phyloP scores from a whole-genome alignment of 805 yeast genomes.

The Komagataella populi region DNA sequence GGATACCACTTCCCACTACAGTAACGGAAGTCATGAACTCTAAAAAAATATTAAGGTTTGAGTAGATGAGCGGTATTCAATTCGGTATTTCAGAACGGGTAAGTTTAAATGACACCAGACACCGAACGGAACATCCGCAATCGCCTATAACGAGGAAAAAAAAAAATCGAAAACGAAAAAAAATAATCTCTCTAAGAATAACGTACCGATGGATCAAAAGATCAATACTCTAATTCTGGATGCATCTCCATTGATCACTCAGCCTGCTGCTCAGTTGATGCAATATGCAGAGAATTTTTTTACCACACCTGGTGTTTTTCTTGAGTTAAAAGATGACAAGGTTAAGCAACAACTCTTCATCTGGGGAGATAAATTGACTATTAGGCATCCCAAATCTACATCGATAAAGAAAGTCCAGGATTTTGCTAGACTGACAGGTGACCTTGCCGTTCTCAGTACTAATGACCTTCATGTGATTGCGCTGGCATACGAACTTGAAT shows the following conservation, averaged over 20 bases:
- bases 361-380: conserved; percentile 62
- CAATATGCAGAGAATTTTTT: conserved; percentile 58
- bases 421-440: conserved; percentile 86
- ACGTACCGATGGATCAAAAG: background rate
- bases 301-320: conserved; percentile 86
- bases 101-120: background rate
- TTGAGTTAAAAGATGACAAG: conserved; percentile 77
- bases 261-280: conserved; percentile 60
- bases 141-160: background rate
- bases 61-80: background rate
- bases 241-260: conserved; percentile 91
- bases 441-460: conserved; percentile 70
- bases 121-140: background rate
- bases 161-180: background rate
- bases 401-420: conserved; percentile 52
- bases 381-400: conserved; percentile 66
- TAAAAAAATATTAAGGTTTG: too few relatives aligned
- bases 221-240: conserved; percentile 61
- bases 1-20: conserved; percentile 45
- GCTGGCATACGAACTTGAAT: conserved; percentile 75
- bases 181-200: background rate
- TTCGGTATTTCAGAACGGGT: background rate
- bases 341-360: conserved; percentile 66
- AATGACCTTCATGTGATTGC: conserved; percentile 93
- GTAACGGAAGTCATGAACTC: conserved; percentile 12